Conservation (phyloP, 2,329 filamentous ascomycete genomes). For the Ceratocystiopsis minuta region DNA sequence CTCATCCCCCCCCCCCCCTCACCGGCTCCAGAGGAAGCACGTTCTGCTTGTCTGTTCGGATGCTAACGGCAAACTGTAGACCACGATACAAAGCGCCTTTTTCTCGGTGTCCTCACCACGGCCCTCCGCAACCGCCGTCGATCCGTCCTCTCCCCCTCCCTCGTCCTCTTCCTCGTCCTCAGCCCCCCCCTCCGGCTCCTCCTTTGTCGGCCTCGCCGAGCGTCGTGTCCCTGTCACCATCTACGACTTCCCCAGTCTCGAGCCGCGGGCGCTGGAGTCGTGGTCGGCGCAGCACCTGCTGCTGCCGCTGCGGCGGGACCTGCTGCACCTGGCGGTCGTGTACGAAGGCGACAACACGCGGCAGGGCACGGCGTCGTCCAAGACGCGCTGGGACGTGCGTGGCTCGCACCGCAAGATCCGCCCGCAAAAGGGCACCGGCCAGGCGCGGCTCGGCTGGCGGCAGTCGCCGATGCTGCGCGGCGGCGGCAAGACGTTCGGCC, state of each 20-base stretch:
- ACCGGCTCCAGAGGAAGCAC: no score
- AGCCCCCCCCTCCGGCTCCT: not conserved
- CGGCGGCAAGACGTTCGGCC: conserved; percentile 80
- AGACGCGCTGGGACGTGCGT: conserved; percentile 66
- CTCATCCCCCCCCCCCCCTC: no score
- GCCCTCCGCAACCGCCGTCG: no score
- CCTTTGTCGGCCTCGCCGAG: conserved; percentile 21
- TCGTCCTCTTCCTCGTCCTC: not conserved
- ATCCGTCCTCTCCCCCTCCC: not conserved
- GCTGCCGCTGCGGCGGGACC: conserved; percentile 73
- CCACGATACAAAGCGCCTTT: no score
- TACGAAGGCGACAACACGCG: conserved; percentile 84
- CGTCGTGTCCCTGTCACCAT: conserved; percentile 71
- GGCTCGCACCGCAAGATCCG: conserved; percentile 69
- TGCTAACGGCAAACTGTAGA: no score
- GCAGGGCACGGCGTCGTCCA: conserved; percentile 68
- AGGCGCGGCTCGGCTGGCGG: conserved; percentile 59
- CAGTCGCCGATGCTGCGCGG: conserved; percentile 70
- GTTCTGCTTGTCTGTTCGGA: no score
- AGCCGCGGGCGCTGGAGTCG: conserved; percentile 58
- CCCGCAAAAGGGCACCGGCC: conserved; percentile 73
- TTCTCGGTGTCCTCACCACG: no score
- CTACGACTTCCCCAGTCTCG: conserved; percentile 77
- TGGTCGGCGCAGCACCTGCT: conserved; percentile 72
- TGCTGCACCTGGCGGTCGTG: conserved; percentile 79